Evolutionary conservation across 257 asterid species (phyloP).

Genomic region (Plantago ovata): DNA sequence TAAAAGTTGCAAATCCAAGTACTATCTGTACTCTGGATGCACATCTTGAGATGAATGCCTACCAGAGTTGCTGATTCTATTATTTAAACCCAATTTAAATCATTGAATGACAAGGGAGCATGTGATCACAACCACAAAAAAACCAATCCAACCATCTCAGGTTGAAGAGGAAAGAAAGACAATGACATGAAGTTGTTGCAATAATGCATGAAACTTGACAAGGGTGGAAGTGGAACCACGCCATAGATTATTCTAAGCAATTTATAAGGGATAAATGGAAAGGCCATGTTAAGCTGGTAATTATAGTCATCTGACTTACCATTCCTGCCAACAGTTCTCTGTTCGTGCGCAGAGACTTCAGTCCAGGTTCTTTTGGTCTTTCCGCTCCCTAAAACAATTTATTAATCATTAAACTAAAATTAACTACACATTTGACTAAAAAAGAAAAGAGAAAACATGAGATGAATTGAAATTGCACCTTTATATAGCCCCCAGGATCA

Average conservation of each 20-base stretch:
- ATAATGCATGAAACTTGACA: too few species aligned
- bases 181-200: too few species aligned
- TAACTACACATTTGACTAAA: slow-evolving; percentile 2
- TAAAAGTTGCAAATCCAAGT: slow-evolving; percentile 3
- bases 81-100: too few species aligned
- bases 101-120: too few species aligned
- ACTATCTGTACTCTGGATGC: not conserved
- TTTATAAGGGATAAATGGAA: not conserved
- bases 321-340: slow-evolving; percentile 88
- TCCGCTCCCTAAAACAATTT: slow-evolving; percentile 69
- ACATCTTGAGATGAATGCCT: too few species aligned
- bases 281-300: not conserved
- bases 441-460: not conserved
- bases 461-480: too few species aligned
- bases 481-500: slow-evolving; percentile 91
- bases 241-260: not conserved
- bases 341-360: slow-evolving; percentile 73
- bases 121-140: too few species aligned
- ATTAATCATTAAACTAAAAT: slow-evolving; percentile 4
- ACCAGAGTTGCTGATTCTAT: too few species aligned
- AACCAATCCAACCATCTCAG: too few species aligned
- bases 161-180: too few species aligned
- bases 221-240: too few species aligned
- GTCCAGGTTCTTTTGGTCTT: slow-evolving; percentile 80
- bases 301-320: slow-evolving; percentile 38